Base-by-base conservation (phyloP, 108 stramenopile genomes). In the Cyclostephanos tholiformis region DNA sequence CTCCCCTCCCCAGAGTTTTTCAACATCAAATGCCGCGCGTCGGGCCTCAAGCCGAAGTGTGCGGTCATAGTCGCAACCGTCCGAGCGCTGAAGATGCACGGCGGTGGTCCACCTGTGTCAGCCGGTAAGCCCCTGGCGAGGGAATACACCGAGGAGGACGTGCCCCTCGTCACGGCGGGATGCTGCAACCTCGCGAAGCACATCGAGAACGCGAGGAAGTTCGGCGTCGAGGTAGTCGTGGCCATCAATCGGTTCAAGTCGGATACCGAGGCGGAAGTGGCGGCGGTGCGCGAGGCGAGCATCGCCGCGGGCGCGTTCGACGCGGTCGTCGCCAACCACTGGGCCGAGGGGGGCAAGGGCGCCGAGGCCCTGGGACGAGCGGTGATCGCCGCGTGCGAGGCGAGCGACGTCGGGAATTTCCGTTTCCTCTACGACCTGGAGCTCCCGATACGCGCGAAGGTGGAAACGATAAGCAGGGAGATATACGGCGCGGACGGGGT, bases 1-100 rank as follows among this genome's bases (percentile, higher is more conserved):
- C 14, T 14, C n/a, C n/a, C n/a, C n/a, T 29, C 30, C 11, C 0
- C 25, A 72, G 66, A 99, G 79, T 98, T 98, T 82, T 98, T 98
- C 92, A 97, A 99, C 85, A 98, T 99, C 76, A 99, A 99, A 86
- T 98, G 97, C 76, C 85, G 99, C 2, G 85, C 86, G 72, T 87
- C 85, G 35, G 95, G 95, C 2, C 78, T 98, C 12, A 91, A 86
- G 76, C 99, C 99, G 0, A 89, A 93, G 62, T 96, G 91, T 57
- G 97, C 95, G 6, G 97, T 99, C 61, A 90, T 99, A 63, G 99
- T 99, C 7, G 99, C 99, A 25, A 99, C 99, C 19, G 95, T 99
- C 30, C 95, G 99, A 6, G 99, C 99, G 19, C 76, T 99, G 46
- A 99, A 99, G 82, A 97, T 97, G 97, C 99, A 99, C 84, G 99